Evolutionary conservation across 2,329 filamentous ascomycete genomes (phyloP).

Genomic region (Neofusicoccum laricinum): DNA sequence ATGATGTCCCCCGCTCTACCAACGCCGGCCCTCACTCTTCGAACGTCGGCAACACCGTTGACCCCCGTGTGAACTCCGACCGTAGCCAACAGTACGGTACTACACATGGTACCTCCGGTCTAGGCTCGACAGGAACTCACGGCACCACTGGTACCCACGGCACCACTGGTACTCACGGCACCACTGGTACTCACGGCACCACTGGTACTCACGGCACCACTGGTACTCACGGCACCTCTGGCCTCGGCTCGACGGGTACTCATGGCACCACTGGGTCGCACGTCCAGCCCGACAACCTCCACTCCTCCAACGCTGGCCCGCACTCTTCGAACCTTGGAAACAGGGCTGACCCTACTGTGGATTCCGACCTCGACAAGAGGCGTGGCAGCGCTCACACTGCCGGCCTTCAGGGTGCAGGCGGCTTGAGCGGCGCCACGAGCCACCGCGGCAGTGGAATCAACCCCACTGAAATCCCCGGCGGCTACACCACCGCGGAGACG

Average conservation of each 20-base stretch:
- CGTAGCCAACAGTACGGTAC: neutral
- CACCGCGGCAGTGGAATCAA: neutral
- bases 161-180: too few relatives aligned
- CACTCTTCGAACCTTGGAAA: slow-evolving; percentile 8
- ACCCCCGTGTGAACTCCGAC: neutral
- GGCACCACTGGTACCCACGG: too few relatives aligned
- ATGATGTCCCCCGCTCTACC: neutral
- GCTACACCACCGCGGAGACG: neutral
- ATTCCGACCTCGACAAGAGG: slow-evolving; percentile 7
- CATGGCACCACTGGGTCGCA: too few relatives aligned
- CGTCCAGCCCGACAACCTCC: too few relatives aligned
- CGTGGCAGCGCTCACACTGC: neutral
- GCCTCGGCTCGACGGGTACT: too few relatives aligned
- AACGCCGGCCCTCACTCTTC: slow-evolving; percentile 6
- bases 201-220: neutral
- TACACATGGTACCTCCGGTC: too few relatives aligned
- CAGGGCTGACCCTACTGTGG: slow-evolving; percentile 10
- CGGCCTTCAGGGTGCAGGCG: neutral
- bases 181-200: neutral
- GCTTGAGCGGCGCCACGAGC: neutral
- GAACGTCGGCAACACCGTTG: slow-evolving; percentile 1
- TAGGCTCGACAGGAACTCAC: too few relatives aligned
- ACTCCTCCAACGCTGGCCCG: neutral
- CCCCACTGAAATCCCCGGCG: neutral
- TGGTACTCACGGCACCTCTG: too few relatives aligned